A percentile compares a stretch with the other conserved stretches of the same genome.
phyloP scores from a whole-genome alignment of 2,329 filamentous ascomycete genomes.

The Ophioceras dolichostomum region DNA sequence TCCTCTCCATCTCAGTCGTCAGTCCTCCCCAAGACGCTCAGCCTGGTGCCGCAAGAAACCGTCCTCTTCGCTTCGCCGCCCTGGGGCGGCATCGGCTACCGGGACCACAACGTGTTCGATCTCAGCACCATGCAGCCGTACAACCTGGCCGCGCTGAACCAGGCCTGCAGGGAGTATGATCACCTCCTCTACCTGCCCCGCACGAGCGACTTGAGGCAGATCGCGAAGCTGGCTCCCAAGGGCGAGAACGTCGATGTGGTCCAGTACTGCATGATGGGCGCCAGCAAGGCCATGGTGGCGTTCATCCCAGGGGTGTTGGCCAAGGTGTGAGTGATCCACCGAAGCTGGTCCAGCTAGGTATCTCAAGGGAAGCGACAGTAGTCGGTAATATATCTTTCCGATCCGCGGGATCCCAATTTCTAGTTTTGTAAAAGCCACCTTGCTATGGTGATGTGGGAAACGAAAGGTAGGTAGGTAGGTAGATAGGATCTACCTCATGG shows the following conservation, averaged over 20 bases:
- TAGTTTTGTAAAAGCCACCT: too few relatives aligned
- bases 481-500: too few relatives aligned
- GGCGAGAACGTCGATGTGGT: conserved; percentile 55
- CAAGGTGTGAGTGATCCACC: too few relatives aligned
- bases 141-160: conserved; percentile 49
- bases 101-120: conserved; percentile 61
- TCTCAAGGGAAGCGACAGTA: too few relatives aligned
- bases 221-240: conserved; percentile 46
- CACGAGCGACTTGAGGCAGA: conserved; percentile 69
- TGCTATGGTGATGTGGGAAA: too few relatives aligned
- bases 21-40: conserved; percentile 19
- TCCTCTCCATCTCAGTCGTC: too few relatives aligned
- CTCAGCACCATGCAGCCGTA: conserved; percentile 84
- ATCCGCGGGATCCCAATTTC: too few relatives aligned
- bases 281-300: conserved; percentile 70
- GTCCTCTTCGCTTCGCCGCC: conserved; percentile 46
- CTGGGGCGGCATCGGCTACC: conserved; percentile 47
- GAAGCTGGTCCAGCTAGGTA: too few relatives aligned
- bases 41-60: conserved; percentile 25
- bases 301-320: conserved; percentile 41
- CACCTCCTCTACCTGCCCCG: conserved; percentile 74
- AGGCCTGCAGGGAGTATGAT: conserved; percentile 45
- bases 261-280: conserved; percentile 86
- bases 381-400: too few relatives aligned
- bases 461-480: too few relatives aligned